Evolutionary conservation across 2,329 filamentous ascomycete genomes (phyloP).

Genomic region (Fusarium sterilihyphosum): DNA sequence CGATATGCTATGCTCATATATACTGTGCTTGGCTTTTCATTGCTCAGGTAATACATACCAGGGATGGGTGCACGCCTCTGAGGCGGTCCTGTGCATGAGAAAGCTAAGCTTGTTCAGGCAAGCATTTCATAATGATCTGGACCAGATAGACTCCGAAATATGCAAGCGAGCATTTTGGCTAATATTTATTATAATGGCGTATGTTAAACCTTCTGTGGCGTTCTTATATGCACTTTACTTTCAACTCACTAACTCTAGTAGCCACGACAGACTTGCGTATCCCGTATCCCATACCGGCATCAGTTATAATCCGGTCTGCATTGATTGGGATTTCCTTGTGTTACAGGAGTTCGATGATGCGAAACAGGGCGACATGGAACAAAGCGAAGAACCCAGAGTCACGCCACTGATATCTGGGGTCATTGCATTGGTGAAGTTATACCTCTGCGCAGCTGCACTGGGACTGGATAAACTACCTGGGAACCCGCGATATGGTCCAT

Average conservation of each 20-base stretch:
- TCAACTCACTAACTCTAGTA: background rate
- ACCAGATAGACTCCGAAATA: background rate
- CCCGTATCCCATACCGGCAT: background rate
- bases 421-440: background rate
- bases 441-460: background rate
- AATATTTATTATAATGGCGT: background rate
- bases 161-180: background rate
- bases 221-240: background rate
- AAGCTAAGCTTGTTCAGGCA: background rate
- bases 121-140: background rate
- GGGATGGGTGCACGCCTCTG: background rate
- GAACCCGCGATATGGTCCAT: background rate
- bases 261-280: background rate
- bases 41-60: background rate
- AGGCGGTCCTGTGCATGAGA: background rate
- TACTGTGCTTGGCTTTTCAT: background rate
- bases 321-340: background rate
- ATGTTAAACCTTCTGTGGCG: rapidly evolving
- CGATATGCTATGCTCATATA: background rate
- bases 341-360: background rate
- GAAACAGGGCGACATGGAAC: background rate
- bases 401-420: background rate
- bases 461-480: background rate
- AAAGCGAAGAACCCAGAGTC: background rate
- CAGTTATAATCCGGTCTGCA: background rate